phyloP scores from a whole-genome alignment of 73 alveolate genomes.

The Tetrahymena malaccensis region DNA sequence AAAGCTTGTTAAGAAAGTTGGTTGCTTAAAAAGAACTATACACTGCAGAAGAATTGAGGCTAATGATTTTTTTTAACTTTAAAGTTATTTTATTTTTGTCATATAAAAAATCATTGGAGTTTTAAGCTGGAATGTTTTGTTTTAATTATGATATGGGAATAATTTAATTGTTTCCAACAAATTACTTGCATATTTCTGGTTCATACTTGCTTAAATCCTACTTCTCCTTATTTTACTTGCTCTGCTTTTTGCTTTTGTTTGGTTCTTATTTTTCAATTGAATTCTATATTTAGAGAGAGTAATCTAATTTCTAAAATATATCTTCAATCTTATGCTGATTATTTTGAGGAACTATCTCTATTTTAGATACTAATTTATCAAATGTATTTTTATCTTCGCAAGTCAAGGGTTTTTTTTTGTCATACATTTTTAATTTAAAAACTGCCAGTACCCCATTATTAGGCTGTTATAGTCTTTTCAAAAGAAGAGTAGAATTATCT shows the following conservation, averaged over 20 bases:
- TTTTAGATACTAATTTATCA: background rate
- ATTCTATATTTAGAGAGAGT: background rate
- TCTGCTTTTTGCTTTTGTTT: background rate
- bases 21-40: background rate
- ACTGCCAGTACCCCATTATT: background rate
- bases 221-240: background rate
- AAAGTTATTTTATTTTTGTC: background rate
- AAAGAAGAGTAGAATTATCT: background rate
- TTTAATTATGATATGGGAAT: background rate
- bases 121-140: background rate
- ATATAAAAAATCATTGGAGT: background rate
- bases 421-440: background rate
- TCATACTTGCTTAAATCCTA: background rate
- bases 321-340: background rate
- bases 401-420: background rate
- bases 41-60: background rate
- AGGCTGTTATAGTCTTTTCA: background rate
- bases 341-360: background rate
- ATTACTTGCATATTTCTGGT: background rate
- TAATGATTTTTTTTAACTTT: background rate
- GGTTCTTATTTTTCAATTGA: background rate
- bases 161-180: background rate
- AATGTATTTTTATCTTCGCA: background rate
- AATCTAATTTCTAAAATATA: background rate
- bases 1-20: background rate